Percentiles rank a stretch among this genome's conserved stretches.
Conservation (phyloP, 2,329 filamentous ascomycete genomes). For the Claviceps sp. region DNA sequence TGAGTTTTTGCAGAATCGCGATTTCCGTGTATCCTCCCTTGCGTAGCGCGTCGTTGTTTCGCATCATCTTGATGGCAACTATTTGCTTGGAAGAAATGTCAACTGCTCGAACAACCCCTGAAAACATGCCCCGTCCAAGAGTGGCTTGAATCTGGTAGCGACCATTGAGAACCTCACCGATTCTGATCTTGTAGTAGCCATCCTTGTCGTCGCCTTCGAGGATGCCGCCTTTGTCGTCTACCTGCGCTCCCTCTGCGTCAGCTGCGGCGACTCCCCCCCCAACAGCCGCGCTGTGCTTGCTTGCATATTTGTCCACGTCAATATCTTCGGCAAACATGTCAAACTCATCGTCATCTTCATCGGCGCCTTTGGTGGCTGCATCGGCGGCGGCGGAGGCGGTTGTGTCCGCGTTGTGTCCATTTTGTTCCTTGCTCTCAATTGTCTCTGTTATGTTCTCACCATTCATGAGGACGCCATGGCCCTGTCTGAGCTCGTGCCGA, state of each 20-base stretch:
- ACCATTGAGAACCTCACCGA: constrained; percentile 78
- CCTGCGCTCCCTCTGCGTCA: constrained; percentile 37
- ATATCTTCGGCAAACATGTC: constrained; percentile 87
- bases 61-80: constrained; percentile 97
- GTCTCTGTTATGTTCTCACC: constrained; percentile 21
- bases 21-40: constrained; percentile 94
- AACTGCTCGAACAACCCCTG: constrained; percentile 79
- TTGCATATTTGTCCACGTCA: constrained; percentile 51
- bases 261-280: constrained; percentile 19
- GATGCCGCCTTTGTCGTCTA: constrained; percentile 58
- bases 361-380: constrained; percentile 38
- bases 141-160: constrained; percentile 82
- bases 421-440: not conserved
- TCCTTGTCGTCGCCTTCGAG: constrained; percentile 90
- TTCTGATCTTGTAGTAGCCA: constrained; percentile 90
- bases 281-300: constrained; percentile 30
- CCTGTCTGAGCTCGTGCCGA: constrained; percentile 52
- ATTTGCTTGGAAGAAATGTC: constrained; percentile 60
- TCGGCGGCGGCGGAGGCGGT: constrained; percentile 13
- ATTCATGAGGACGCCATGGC: constrained; percentile 34
- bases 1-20: constrained; percentile 78
- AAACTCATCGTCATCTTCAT: constrained; percentile 58
- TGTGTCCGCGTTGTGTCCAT: not conserved
- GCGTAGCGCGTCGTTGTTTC: constrained; percentile 83
- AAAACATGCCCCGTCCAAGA: constrained; percentile 91